phyloP scores from a whole-genome alignment of 345 rosid genomes.

The Physaria fendleri region DNA sequence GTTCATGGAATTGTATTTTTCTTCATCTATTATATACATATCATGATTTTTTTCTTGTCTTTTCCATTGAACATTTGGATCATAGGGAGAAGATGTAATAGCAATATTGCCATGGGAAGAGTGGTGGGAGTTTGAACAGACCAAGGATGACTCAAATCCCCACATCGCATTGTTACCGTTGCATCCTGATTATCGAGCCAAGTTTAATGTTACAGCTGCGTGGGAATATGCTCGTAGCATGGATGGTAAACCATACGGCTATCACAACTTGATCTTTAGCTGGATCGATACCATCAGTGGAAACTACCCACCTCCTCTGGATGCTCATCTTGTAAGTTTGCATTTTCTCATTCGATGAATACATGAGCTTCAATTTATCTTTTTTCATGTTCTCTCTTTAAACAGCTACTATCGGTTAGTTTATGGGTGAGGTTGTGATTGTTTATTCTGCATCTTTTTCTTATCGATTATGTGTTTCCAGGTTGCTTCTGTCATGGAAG shows the following conservation, averaged over 20 bases:
- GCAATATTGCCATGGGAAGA: slow-evolving; percentile 92
- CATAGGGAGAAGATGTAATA: slow-evolving; percentile 83
- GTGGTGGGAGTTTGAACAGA: slow-evolving; percentile 98
- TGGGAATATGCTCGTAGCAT: slow-evolving; percentile 95
- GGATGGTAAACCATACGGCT: slow-evolving; percentile 88
- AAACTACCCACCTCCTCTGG: slow-evolving; percentile 95
- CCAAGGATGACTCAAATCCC: slow-evolving; percentile 81
- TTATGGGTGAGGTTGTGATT: not conserved
- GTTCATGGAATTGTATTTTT: not conserved
- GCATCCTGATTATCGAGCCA: slow-evolving; percentile 81
- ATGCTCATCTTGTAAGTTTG: slow-evolving; percentile 75
- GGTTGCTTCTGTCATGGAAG: slow-evolving; percentile 97
- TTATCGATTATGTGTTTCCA: slow-evolving; percentile 25
- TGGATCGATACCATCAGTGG: slow-evolving; percentile 88
- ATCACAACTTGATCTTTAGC: slow-evolving; percentile 97
- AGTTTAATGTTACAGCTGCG: slow-evolving; percentile 85
- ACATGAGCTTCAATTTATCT: not conserved
- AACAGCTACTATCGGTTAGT: not conserved
- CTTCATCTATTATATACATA: not conserved
- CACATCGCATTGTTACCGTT: slow-evolving; percentile 90
- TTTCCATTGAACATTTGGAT: slow-evolving; percentile 2
- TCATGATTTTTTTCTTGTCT: not conserved
- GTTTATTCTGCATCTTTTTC: not conserved
- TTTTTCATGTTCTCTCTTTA: not conserved
- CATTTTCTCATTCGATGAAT: not conserved